Percentiles rank a stretch among this genome's conserved stretches.
phyloP scores from a whole-genome alignment of 805 yeast species.

The Lipomyces spencermartinsiae region DNA sequence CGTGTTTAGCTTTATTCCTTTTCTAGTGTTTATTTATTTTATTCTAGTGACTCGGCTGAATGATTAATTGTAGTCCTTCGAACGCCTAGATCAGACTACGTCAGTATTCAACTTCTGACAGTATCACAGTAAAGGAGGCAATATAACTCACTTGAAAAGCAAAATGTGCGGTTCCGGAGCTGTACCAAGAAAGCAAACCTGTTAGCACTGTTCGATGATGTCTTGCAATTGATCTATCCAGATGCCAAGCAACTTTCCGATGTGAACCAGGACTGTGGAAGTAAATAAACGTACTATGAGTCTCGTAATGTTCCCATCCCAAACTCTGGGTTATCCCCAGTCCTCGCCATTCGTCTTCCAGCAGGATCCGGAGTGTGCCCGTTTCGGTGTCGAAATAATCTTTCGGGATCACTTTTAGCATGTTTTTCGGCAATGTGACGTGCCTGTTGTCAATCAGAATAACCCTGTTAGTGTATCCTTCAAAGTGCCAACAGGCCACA shows the following conservation, averaged over 20 bases:
- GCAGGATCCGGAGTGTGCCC: conserved; percentile 86
- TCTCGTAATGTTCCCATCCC: conserved; percentile 98
- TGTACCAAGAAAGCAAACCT: conserved; percentile 16
- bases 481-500: background rate
- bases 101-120: background rate
- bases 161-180: conserved; percentile 98
- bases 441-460: conserved; percentile 59
- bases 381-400: conserved; percentile 94
- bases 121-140: background rate
- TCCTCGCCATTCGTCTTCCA: conserved; percentile 99
- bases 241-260: background rate
- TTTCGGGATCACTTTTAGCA: conserved; percentile 91
- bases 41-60: background rate
- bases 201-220: background rate
- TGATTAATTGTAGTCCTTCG: conserved; percentile 15
- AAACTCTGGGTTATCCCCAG: conserved; percentile 95
- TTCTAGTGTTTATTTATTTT: background rate
- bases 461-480: background rate
- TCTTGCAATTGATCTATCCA: background rate
- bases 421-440: conserved; percentile 94
- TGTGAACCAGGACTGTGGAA: background rate
- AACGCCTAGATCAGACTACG: conserved; percentile 1
- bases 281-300: conserved; percentile 59
- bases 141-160: conserved; percentile 61
- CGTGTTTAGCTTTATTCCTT: background rate